Evolutionary conservation across 73 alveolate species (phyloP).

Genomic region (Stentor coeruleus): DNA sequence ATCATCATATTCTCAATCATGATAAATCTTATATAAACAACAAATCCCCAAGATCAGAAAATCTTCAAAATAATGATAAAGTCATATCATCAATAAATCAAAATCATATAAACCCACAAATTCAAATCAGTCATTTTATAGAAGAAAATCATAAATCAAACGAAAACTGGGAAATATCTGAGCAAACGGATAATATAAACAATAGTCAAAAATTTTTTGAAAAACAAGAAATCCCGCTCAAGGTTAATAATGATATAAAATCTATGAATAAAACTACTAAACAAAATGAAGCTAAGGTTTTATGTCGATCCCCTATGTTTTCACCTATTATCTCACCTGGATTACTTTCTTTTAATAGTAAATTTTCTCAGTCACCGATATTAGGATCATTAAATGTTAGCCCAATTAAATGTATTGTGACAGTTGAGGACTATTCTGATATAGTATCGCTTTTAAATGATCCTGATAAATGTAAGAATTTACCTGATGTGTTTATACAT

Average conservation of each 20-base stretch:
- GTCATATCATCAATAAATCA: no score
- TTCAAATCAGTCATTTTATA: no score
- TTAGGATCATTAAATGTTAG: background rate
- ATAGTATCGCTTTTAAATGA: background rate
- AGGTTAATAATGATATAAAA: background rate
- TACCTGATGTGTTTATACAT: background rate
- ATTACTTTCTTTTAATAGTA: background rate
- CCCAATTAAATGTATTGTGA: background rate
- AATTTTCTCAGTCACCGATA: no score
- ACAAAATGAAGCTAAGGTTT: no score
- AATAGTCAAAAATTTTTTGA: no score
- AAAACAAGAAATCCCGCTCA: no score
- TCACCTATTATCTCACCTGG: background rate
- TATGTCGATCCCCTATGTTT: no score
- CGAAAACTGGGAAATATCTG: no score
- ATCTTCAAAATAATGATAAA: no score
- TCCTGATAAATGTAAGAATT: background rate
- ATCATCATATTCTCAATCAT: no score
- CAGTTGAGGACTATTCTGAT: background rate
- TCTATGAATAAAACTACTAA: background rate
- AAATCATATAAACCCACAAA: no score
- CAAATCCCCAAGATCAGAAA: background rate
- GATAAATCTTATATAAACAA: background rate
- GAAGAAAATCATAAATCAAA: background rate
- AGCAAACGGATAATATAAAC: no score